Evolutionary conservation across 208 protist species (phyloP), one percentile per base, ranked within the genome.

Genomic region (Wallacemonas sp.): DNA sequence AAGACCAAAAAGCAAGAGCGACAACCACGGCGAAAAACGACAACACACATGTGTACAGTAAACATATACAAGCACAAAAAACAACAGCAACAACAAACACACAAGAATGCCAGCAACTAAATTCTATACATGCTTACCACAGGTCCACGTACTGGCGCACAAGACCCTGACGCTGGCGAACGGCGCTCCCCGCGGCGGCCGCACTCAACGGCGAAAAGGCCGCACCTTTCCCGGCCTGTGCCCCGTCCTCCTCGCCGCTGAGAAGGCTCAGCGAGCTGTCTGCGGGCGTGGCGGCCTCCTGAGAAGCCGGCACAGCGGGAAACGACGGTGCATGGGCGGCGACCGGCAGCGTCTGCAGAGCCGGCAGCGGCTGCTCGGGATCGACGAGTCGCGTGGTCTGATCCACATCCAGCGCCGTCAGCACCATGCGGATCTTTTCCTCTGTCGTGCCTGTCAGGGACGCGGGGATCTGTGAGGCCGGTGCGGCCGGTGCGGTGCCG

Each of bases 351-450:
- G 52, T 3, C n/a, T 26, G 25, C 11, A 55, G 48, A 11, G 48
- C 48, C 26, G 52, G 52, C 65, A 39, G 12, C 42, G 41, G 46
- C 48, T 54, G 65, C 25, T 54, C 52, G 12, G 45, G 52, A 29
- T 48, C 44, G 26, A 59, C 31, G 7, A 76, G 45, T 4, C 61
- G 57, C 45, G 71, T 76, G 4, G 42, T 52, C 18, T 45, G 38
- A 10, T 46, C 62, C 31, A 81, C 61, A 23, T 52, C 48, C 36
- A 70, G 66, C 25, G 49, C 49, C 12, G 65, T 41, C n/a, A 75
- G 45, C 16, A 81, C 50, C 25, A 33, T 48, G 4, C 32, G 50
- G 44, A 81, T 73, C 48, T 63, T 31, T n/a, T 67, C 57, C 18
- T 49, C 59, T 38, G 63, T 41, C 20, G 57, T 67, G 18, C 57